phyloP scores from a whole-genome alignment of 2,329 filamentous ascomycete species.

The Penicillium sp. region DNA sequence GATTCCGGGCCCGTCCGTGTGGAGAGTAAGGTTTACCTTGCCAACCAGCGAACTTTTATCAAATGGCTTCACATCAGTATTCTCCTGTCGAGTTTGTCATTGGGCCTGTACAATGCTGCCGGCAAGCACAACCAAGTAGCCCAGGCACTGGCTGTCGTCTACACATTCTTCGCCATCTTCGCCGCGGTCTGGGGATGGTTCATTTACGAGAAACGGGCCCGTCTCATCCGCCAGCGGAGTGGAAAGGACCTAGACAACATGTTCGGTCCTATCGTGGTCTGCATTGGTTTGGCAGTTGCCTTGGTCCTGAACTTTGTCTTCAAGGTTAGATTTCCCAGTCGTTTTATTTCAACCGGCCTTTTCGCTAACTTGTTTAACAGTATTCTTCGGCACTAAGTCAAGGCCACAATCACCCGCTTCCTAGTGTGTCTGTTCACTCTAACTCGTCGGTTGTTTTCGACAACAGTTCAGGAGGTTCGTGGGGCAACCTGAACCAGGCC shows the following conservation, averaged over 20 bases:
- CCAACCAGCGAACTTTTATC: slow-evolving; percentile 96
- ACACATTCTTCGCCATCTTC: slow-evolving; percentile 77
- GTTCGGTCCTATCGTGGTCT: slow-evolving; percentile 79
- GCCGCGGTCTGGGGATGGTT: slow-evolving; percentile 83
- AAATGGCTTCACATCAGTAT: slow-evolving; percentile 98
- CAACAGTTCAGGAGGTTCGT: slow-evolving; percentile 3
- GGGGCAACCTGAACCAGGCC: slow-evolving; percentile 20
- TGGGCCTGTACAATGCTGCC: slow-evolving; percentile 86
- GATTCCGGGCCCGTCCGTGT: slow-evolving; percentile 88
- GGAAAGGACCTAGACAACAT: slow-evolving; percentile 92
- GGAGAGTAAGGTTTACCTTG: slow-evolving; percentile 97
- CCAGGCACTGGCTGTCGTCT: slow-evolving; percentile 74
- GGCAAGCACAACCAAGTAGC: slow-evolving; percentile 71
- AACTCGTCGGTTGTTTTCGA: slow-evolving; percentile 13
- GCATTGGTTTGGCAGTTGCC: slow-evolving; percentile 71
- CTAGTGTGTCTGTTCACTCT: slow-evolving; percentile 7
- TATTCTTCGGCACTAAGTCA: slow-evolving; percentile 31
- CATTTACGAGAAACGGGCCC: slow-evolving; percentile 71
- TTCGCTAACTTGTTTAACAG: slow-evolving; percentile 22
- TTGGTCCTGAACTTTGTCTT: slow-evolving; percentile 85
- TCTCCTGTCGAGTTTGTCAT: slow-evolving; percentile 75
- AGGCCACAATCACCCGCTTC: slow-evolving; percentile 14
- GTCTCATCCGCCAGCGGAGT: slow-evolving; percentile 79
- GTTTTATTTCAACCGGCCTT: background rate
- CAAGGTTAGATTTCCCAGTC: slow-evolving; percentile 49